These are phyloP conservation scores for Russula abietina DNA, from an alignment of 768 basidiomycete genomes.

Conservation along the genomic window DNA sequence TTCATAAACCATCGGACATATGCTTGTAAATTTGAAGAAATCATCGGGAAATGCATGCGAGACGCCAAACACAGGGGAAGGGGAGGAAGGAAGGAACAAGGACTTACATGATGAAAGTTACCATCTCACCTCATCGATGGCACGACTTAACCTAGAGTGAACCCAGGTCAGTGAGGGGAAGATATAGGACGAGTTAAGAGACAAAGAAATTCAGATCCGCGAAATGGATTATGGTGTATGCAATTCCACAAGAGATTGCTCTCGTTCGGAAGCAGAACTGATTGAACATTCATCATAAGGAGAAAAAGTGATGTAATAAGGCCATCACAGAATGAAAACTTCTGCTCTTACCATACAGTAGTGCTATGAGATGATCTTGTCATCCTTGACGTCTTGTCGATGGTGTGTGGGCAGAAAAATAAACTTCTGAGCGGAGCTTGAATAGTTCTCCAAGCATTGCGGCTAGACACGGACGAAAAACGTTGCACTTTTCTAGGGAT, in stretches of 20 bases:
- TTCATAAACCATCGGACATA: constrained; percentile 26
- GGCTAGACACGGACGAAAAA: too few species aligned
- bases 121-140: not conserved
- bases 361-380: too few species aligned
- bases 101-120: constrained; percentile 8
- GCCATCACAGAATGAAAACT: not conserved
- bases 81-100: not conserved
- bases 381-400: not conserved
- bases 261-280: constrained; percentile 29
- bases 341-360: not conserved
- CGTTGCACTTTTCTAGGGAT: not conserved
- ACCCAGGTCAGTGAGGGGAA: not conserved
- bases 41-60: constrained; percentile 19
- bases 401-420: too few species aligned
- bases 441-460: too few species aligned
- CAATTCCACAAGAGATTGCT: constrained; percentile 25
- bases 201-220: constrained; percentile 11
- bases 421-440: constrained; percentile 11
- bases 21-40: constrained; percentile 25
- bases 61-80: not conserved
- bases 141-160: not conserved
- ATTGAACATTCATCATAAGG: constrained; percentile 19
- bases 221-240: constrained; percentile 17
- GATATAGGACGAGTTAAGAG: not conserved
- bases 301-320: not conserved